These are phyloP conservation scores for Tolypocladium ophioglossoides DNA, from an alignment of 2,329 filamentous ascomycete genomes.

Conservation along the genomic window DNA sequence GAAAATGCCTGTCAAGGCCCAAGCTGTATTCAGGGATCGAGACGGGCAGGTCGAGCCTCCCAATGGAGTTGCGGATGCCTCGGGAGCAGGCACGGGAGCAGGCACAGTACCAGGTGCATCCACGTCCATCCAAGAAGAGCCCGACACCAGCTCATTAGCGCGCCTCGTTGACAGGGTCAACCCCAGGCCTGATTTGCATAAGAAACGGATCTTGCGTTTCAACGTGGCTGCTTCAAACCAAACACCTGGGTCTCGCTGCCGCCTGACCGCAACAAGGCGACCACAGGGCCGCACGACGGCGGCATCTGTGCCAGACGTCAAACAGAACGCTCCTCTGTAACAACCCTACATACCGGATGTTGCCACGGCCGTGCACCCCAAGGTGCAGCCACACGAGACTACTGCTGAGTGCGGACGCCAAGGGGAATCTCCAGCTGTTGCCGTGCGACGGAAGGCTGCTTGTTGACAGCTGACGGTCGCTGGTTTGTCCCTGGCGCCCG, in stretches of 20 bases:
- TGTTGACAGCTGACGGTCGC: not conserved
- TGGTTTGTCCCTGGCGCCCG: not conserved
- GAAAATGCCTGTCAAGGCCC: not conserved
- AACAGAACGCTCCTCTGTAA: not conserved
- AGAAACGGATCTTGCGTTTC: constrained; percentile 14
- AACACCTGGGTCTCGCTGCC: constrained; percentile 12
- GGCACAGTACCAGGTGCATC: not conserved
- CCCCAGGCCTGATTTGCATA: constrained; percentile 1
- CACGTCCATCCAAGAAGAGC: not conserved
- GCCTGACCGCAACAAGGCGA: not conserved
- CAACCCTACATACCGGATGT: constrained; percentile 1
- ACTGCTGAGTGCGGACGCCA: constrained; percentile 15
- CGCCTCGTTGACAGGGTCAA: not conserved
- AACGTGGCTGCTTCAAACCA: constrained; percentile 19
- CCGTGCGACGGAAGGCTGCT: not conserved
- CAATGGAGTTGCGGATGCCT: not conserved
- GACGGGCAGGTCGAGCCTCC: not conserved
- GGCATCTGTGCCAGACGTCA: not conserved
- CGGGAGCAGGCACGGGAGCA: too few species aligned
- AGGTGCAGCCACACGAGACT: not conserved
- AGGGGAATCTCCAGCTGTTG: constrained; percentile 2
- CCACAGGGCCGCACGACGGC: not conserved
- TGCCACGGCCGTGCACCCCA: not conserved
- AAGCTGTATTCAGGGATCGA: not conserved
- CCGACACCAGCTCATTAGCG: not conserved